Percentiles rank a stretch among this genome's conserved stretches.
These are phyloP conservation scores for Colletotrichum lindemuthianum DNA, from an alignment of 2,329 filamentous ascomycete species.

Conservation along the genomic window DNA sequence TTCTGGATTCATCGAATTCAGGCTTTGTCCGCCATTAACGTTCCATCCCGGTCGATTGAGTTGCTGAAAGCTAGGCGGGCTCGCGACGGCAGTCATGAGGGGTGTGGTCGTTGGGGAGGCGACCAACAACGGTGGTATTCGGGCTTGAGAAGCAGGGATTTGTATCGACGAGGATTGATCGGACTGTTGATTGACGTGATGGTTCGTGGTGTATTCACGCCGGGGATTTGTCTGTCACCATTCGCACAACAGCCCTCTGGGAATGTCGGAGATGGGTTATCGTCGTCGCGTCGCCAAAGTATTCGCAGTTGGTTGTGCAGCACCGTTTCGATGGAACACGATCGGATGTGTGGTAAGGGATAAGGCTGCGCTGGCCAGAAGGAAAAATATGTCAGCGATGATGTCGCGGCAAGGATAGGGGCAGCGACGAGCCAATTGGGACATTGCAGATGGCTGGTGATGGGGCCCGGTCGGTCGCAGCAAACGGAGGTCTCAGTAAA, in stretches of 20 bases:
- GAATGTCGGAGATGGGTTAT: constrained; percentile 10
- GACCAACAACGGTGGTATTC: constrained; percentile 14
- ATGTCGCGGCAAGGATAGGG: constrained; percentile 37
- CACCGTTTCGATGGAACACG: constrained; percentile 4
- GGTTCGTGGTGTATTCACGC: constrained; percentile 16
- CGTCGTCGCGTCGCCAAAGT: neutral
- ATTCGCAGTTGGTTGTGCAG: neutral
- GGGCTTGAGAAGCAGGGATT: constrained; percentile 37
- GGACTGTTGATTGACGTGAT: constrained; percentile 20
- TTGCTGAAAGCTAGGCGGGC: constrained; percentile 70
- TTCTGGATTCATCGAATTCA: constrained; percentile 80
- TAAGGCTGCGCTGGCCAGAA: constrained; percentile 30
- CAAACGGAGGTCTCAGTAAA: constrained; percentile 6
- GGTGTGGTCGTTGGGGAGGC: constrained; percentile 38
- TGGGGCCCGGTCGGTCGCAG: neutral
- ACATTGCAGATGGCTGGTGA: constrained; percentile 18
- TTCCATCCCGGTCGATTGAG: constrained; percentile 74
- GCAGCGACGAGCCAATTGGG: constrained; percentile 35
- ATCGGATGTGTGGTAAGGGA: constrained; percentile 11
- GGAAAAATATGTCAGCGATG: constrained; percentile 35
- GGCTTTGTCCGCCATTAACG: constrained; percentile 63
- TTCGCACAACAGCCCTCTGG: constrained; percentile 24
- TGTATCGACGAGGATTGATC: constrained; percentile 38
- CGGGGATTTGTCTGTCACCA: constrained; percentile 26
- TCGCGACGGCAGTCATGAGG: constrained; percentile 76